phyloP scores from a whole-genome alignment of 2,329 filamentous ascomycete species.

The Cytospora chrysosperma region DNA sequence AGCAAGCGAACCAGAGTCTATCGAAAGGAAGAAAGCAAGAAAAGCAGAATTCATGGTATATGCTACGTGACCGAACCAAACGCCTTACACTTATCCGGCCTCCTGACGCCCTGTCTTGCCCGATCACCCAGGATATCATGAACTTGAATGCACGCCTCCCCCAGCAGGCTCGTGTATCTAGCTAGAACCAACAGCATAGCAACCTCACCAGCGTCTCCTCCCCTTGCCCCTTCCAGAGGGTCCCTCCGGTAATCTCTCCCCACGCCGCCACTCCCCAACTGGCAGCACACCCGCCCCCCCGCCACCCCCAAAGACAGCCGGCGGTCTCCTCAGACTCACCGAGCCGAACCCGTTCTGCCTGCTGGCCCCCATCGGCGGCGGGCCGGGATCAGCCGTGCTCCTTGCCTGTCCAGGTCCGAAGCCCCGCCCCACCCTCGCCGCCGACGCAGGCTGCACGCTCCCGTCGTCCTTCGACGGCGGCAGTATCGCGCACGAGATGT shows the following conservation, averaged over 20 bases:
- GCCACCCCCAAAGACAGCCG: conserved; percentile 32
- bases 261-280: conserved; percentile 65
- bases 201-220: conserved; percentile 35
- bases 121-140: background rate
- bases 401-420: conserved; percentile 39
- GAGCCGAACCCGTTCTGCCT: conserved; percentile 45
- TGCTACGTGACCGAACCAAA: background rate
- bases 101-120: conserved; percentile 4
- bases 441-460: conserved; percentile 64
- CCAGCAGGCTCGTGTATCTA: conserved; percentile 28
- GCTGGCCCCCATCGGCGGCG: conserved; percentile 27
- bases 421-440: conserved; percentile 45
- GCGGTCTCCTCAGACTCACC: conserved; percentile 5
- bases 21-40: background rate
- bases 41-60: background rate
- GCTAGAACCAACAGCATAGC: conserved; percentile 38
- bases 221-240: conserved; percentile 48
- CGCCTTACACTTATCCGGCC: background rate
- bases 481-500: conserved; percentile 77
- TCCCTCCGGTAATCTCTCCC: conserved; percentile 59
- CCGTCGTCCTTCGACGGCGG: conserved; percentile 70
- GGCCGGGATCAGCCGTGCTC: conserved; percentile 4
- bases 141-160: background rate
- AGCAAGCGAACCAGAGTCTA: background rate
- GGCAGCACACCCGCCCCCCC: conserved; percentile 36